Evolutionary conservation across 2,329 filamentous ascomycete species (phyloP).

Genomic region (Calonectria pauciramosa): DNA sequence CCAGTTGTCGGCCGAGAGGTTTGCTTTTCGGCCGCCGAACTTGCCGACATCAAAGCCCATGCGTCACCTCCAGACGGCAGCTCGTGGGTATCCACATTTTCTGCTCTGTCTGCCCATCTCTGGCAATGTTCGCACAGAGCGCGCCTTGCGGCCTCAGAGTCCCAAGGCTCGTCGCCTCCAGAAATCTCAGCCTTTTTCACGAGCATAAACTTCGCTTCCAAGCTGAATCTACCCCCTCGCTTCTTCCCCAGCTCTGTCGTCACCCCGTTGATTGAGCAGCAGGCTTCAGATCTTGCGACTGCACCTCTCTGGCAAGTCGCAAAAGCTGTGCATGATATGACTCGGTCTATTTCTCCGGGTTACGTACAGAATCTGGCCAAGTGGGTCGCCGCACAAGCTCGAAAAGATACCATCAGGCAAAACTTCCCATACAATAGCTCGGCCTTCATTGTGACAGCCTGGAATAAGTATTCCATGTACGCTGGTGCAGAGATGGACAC

Average conservation of each 20-base stretch:
- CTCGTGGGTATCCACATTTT: background rate
- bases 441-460: background rate
- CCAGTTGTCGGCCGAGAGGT: background rate
- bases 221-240: background rate
- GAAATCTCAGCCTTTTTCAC: background rate
- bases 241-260: background rate
- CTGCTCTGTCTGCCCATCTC: background rate
- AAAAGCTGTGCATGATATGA: background rate
- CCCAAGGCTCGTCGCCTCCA: background rate
- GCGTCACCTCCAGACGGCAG: background rate
- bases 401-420: background rate
- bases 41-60: background rate
- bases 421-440: background rate
- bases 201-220: background rate
- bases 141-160: background rate
- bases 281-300: background rate
- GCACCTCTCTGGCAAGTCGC: background rate
- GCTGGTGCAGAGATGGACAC: background rate
- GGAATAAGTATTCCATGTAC: background rate
- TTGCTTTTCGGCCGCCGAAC: background rate
- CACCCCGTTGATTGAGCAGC: background rate
- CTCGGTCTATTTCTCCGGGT: background rate
- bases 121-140: background rate
- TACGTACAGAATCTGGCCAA: background rate
- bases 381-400: background rate